phyloP scores from a whole-genome alignment of 2,329 filamentous ascomycete genomes.

The Venturiaceae sp. region DNA sequence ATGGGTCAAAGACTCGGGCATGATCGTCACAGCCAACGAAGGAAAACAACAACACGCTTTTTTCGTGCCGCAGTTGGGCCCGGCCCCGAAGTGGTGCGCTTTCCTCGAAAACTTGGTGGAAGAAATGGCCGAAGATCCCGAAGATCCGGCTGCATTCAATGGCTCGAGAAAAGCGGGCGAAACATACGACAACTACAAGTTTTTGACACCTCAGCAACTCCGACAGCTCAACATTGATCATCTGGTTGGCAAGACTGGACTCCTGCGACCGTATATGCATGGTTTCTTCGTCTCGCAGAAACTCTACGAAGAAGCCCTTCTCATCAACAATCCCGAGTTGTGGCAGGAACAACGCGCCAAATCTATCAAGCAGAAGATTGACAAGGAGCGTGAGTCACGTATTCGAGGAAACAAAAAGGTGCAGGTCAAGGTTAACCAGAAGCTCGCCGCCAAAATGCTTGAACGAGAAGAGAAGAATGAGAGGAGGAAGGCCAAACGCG shows the following conservation, averaged over 20 bases:
- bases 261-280: conserved; percentile 95
- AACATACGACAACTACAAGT: conserved; percentile 99
- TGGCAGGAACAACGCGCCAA: conserved; percentile 90
- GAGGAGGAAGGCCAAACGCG: conserved; percentile 32
- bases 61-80: conserved; percentile 87
- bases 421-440: conserved; percentile 77
- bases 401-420: conserved; percentile 94
- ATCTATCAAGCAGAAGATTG: conserved; percentile 87
- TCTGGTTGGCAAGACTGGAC: conserved; percentile 78
- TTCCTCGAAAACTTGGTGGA: conserved; percentile 97
- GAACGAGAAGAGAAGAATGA: conserved; percentile 61
- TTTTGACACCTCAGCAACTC: conserved; percentile 81
- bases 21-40: conserved; percentile 95
- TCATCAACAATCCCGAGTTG: conserved; percentile 89
- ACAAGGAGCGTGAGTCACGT: conserved; percentile 90
- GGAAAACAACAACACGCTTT: conserved; percentile 91
- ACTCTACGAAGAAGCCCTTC: conserved; percentile 84
- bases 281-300: conserved; percentile 96
- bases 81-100: conserved; percentile 88
- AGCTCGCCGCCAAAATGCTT: conserved; percentile 51
- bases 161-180: conserved; percentile 53
- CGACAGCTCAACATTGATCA: conserved; percentile 79
- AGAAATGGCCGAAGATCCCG: conserved; percentile 83
- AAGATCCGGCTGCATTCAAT: conserved; percentile 48
- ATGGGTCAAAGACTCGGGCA: conserved; percentile 85